A percentile compares a stretch with the other conserved stretches of the same genome.
phyloP scores from a whole-genome alignment of 768 basidiomycete species.

The Naganishia onofrii region DNA sequence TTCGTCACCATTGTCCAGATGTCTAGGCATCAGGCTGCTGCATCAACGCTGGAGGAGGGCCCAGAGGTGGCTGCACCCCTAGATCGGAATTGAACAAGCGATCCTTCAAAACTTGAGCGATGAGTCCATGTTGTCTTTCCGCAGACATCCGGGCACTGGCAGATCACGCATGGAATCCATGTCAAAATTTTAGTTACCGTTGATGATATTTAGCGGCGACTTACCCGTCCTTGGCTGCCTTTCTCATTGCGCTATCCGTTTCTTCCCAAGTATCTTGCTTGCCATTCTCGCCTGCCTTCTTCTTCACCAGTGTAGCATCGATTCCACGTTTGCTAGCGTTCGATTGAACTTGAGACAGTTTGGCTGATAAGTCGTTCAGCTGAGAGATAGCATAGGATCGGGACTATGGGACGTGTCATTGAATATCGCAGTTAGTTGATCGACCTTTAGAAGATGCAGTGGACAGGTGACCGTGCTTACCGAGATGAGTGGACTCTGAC shows the following conservation, averaged over 20 bases:
- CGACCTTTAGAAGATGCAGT: background rate
- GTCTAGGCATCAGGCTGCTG: conserved; percentile 22
- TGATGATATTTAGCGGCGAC: conserved; percentile 32
- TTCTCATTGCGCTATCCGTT: conserved; percentile 79
- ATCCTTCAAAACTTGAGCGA: conserved; percentile 89
- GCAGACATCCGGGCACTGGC: conserved; percentile 78
- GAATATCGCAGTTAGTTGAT: background rate
- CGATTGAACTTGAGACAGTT: conserved; percentile 57
- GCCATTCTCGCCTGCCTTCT: conserved; percentile 54
- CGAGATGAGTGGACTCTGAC: conserved; percentile 85
- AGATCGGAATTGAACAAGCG: conserved; percentile 64
- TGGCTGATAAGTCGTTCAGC: conserved; percentile 82
- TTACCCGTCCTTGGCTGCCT: conserved; percentile 88
- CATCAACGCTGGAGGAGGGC: conserved; percentile 16
- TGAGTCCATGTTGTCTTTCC: conserved; percentile 90
- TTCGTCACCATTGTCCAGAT: no score
- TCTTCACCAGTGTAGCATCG: background rate
- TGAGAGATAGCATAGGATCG: conserved; percentile 91
- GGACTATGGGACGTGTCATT: conserved; percentile 60
- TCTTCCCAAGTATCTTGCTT: conserved; percentile 68
- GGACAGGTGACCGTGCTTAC: conserved; percentile 55
- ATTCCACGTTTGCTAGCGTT: background rate
- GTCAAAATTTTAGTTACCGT: background rate
- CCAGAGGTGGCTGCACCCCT: conserved; percentile 9
- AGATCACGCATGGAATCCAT: background rate